A percentile compares a stretch with the other conserved stretches of the same genome.
These are phyloP conservation scores for Nemania sp. DNA, from an alignment of 2,329 filamentous ascomycete species.

Conservation along the genomic window DNA sequence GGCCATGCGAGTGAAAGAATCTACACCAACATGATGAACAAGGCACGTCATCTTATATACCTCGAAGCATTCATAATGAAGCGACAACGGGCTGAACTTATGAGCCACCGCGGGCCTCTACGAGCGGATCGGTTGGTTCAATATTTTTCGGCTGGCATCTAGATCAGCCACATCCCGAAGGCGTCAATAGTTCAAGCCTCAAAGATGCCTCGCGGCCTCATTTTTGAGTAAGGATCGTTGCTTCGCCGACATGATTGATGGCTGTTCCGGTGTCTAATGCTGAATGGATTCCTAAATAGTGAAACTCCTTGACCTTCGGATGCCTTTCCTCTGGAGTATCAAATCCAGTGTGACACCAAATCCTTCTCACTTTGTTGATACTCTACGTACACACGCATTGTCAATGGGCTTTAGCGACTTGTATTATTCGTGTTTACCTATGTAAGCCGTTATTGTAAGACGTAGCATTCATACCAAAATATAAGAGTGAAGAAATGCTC, in stretches of 20 bases:
- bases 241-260: not conserved
- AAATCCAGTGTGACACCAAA: not conserved
- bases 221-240: not conserved
- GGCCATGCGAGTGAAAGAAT: not conserved
- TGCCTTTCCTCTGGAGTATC: not conserved
- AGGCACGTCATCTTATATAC: not conserved
- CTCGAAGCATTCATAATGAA: not conserved
- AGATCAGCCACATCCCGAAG: not conserved
- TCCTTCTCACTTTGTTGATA: not conserved
- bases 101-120: not conserved
- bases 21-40: not conserved
- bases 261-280: not conserved
- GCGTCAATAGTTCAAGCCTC: conserved; percentile 8
- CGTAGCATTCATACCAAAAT: no score
- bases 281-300: not conserved
- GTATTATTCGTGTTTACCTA: no score
- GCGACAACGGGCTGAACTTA: not conserved
- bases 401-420: not conserved
- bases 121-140: not conserved
- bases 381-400: not conserved
- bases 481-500: no score
- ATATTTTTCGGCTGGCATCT: not conserved
- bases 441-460: no score
- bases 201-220: not conserved
- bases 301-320: not conserved